Percentiles rank a stretch among this genome's conserved stretches.
Evolutionary conservation across 2,329 filamentous ascomycete genomes (phyloP).

Genomic region (Verruconis gallopava): DNA sequence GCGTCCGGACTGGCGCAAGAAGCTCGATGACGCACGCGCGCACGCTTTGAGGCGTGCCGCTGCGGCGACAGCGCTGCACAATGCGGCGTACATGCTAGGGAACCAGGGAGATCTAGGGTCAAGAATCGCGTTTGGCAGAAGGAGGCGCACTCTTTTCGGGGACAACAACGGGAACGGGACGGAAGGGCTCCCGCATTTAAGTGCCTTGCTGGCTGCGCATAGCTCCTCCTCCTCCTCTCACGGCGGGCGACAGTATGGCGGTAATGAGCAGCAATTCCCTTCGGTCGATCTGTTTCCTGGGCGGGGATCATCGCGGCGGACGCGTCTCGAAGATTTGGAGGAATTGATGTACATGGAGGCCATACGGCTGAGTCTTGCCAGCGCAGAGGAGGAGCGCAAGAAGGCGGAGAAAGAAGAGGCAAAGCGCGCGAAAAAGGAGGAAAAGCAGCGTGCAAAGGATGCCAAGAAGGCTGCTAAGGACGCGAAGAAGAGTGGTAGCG

Average conservation of each 20-base stretch:
- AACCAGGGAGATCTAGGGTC: constrained; percentile 33
- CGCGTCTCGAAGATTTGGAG: constrained; percentile 74
- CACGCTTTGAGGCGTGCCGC: constrained; percentile 79
- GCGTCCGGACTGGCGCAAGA: constrained; percentile 87
- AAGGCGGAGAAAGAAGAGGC: constrained; percentile 69
- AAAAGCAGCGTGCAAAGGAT: constrained; percentile 58
- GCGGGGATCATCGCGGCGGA: constrained; percentile 41
- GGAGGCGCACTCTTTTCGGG: constrained; percentile 38
- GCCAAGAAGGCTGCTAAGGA: constrained; percentile 56
- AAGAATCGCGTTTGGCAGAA: constrained; percentile 35
- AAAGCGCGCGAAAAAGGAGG: constrained; percentile 74
- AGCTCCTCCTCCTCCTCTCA: constrained; percentile 18
- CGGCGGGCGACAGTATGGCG: constrained; percentile 13
- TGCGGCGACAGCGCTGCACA: constrained; percentile 86
- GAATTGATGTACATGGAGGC: constrained; percentile 99
- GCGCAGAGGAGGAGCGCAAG: constrained; percentile 82
- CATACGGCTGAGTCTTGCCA: constrained; percentile 76
- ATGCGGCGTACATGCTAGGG: constrained; percentile 76
- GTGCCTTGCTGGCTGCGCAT: constrained; percentile 17
- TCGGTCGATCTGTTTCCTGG: constrained; percentile 27
- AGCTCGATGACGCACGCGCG: constrained; percentile 70
- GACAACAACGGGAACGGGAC: constrained; percentile 29
- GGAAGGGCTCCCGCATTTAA: constrained; percentile 18
- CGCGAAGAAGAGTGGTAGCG: constrained; percentile 47
- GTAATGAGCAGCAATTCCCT: constrained; percentile 22